Evolutionary conservation across 1,284 basidiomycete genomes (phyloP), one percentile per base, ranked within the genome.

Genomic region (Trichosporon faecale): DNA sequence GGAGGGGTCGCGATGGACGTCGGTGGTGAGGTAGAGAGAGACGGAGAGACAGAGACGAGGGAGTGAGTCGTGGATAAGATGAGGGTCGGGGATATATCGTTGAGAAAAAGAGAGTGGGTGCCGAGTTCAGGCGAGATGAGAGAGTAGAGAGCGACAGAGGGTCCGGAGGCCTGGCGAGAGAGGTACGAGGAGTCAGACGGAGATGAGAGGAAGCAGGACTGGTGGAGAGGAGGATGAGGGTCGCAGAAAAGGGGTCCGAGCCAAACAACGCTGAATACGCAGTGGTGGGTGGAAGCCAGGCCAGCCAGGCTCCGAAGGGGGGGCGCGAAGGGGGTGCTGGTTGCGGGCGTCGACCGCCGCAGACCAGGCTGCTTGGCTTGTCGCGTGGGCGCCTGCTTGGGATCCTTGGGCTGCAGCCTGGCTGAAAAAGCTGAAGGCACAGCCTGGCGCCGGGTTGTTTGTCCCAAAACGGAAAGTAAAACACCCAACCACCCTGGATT

Each of bases 91-190:
- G 29, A n/a, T 31, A 31, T 31, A 29, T 29, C 57, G 16, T 61
- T 33, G 57, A 33, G 29, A 31, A 31, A 61, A 61, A 12, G 57
- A 61, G 27, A 61, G 57, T 61, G 55, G 55, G 57, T 61, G 57
- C 57, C 57, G 57, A n/a, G 29, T 18, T 29, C 29, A 18, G 27
- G 27, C 27, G 57, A 29, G 57, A 61, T n/a, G 57, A 52, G 49
- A 7, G 7, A 11, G 3, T 4, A 52, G 49, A 25, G 49, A 52
- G 57, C 57, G 27, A 61, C 27, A 61, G 57, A 61, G 29, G 18
- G 29, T 33, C 57, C 16, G 57, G 57, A 61, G 57, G 29, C 57
- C 29, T 33, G 27, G 57, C 14, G 29, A 33, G 57, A 44, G 57
- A 61, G 55, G 55, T 23, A 55, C 25, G 27, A 29, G 57, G 57